phyloP scores from a whole-genome alignment of 306 rosid genomes.

The Prunus dulcis region DNA sequence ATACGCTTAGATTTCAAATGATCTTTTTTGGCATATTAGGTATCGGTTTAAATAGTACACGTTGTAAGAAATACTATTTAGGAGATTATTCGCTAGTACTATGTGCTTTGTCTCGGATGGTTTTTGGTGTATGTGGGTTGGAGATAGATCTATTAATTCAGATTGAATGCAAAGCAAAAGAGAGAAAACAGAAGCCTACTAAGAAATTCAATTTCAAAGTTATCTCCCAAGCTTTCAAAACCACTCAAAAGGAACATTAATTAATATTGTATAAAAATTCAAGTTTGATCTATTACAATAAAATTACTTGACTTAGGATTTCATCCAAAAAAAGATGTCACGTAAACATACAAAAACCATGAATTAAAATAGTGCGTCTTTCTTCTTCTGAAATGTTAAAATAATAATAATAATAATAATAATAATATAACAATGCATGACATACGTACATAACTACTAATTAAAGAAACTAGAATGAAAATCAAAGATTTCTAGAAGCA shows the following conservation, averaged over 20 bases:
- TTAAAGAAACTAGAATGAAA: neutral
- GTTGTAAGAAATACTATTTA: neutral
- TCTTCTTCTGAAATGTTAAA: too few species aligned
- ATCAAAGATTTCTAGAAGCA: neutral
- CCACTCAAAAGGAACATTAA: neutral
- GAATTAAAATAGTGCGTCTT: too few species aligned
- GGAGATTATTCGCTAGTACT: neutral
- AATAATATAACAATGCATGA: too few species aligned
- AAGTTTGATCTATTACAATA: neutral
- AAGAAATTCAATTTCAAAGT: neutral
- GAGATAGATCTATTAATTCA: neutral
- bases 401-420: too few species aligned
- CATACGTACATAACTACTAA: too few species aligned
- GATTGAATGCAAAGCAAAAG: neutral
- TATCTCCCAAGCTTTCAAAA: neutral
- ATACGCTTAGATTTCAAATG: neutral
- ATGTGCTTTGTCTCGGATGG: neutral
- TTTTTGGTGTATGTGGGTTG: neutral
- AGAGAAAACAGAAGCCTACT: neutral
- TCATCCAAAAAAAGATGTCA: neutral
- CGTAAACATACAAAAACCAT: rapidly evolving
- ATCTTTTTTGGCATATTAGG: neutral
- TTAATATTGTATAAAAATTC: neutral
- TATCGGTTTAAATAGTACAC: neutral
- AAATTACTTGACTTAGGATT: too few species aligned